Percentiles rank a stretch among this genome's conserved stretches.
Evolutionary conservation across 495 filamentous ascomycete species (phyloP).

Genomic region (Xylaria sp.): DNA sequence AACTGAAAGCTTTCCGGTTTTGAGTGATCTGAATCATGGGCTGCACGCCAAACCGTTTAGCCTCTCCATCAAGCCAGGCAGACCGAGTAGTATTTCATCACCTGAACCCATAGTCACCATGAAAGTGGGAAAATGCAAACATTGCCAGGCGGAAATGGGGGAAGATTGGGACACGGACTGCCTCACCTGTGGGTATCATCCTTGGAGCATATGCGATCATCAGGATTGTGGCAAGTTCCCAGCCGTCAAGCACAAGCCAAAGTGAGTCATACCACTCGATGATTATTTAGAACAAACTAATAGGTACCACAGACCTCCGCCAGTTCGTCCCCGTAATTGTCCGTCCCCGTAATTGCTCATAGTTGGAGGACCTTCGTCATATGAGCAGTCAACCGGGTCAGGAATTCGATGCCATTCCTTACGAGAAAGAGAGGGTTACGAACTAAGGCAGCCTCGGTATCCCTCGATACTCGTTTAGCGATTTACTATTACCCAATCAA

Average conservation of each 20-base stretch:
- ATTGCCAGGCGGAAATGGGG: background rate
- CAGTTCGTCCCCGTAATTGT: background rate
- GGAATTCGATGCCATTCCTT: background rate
- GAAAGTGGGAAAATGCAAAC: background rate
- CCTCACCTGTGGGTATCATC: background rate
- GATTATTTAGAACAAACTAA: background rate
- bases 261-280: background rate
- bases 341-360: background rate
- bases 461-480: background rate
- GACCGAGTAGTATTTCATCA: background rate
- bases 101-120: background rate
- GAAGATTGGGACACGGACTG: background rate
- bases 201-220: slow-evolving; percentile 11
- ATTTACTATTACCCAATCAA: background rate
- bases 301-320: background rate
- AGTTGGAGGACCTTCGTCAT: no score
- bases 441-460: background rate
- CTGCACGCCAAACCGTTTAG: background rate
- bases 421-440: background rate
- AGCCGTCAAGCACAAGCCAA: slow-evolving; percentile 6
- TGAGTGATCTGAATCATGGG: background rate
- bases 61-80: background rate
- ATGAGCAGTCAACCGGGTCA: no score
- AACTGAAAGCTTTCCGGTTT: background rate
- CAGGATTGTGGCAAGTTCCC: slow-evolving; percentile 1